Percentiles rank a stretch among this genome's conserved stretches.
These are phyloP conservation scores for Zanthoxylum bungeanum DNA, from an alignment of 345 rosid species.

Conservation along the genomic window DNA sequence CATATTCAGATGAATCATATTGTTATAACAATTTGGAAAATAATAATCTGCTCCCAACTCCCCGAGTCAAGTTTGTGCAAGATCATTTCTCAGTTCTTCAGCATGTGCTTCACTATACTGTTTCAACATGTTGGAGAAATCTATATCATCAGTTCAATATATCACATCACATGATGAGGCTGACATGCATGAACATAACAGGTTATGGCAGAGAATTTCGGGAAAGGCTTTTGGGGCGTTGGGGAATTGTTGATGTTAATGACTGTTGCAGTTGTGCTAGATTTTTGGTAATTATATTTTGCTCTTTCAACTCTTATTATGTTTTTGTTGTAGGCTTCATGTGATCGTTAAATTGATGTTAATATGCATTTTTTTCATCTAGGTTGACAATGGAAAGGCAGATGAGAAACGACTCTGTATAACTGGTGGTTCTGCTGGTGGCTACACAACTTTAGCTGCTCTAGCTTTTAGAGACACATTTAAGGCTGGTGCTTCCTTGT, in stretches of 20 bases:
- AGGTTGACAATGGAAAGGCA: slow-evolving; percentile 77
- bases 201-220: slow-evolving; percentile 95
- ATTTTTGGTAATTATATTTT: slow-evolving; percentile 56
- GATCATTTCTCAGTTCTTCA: not conserved
- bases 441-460: slow-evolving; percentile 92
- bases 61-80: not conserved
- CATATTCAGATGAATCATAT: not conserved
- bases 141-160: not conserved
- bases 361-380: slow-evolving; percentile 22
- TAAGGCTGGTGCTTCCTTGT: slow-evolving; percentile 92
- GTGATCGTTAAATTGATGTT: not conserved
- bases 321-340: not conserved
- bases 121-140: slow-evolving; percentile 1
- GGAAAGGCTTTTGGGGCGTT: slow-evolving; percentile 65
- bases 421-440: slow-evolving; percentile 99
- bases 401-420: slow-evolving; percentile 78
- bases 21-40: not conserved
- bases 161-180: not conserved
- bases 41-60: not conserved
- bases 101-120: not conserved
- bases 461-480: slow-evolving; percentile 84
- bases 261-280: slow-evolving; percentile 97
- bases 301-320: not conserved
- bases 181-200: slow-evolving; percentile 24
- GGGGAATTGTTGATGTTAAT: slow-evolving; percentile 96